Conservation (phyloP, 129 eudicot genomes). For the Flaveria bidentis region DNA sequence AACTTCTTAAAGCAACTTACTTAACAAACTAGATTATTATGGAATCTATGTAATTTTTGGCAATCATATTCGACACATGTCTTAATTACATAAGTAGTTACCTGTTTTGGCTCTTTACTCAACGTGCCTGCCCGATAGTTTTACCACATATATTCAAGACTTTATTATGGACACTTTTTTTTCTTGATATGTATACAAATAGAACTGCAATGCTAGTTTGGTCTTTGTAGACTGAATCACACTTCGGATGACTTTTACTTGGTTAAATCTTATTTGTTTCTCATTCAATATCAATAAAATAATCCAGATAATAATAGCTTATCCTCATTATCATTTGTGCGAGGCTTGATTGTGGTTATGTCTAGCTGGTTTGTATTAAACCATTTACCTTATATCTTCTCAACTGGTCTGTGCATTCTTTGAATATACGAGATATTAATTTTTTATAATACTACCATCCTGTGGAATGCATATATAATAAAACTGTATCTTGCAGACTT, state of each 20-base stretch:
- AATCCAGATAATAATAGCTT: conserved; percentile 11
- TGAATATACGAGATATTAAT: background rate
- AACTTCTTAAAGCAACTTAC: background rate
- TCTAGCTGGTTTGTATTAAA: background rate
- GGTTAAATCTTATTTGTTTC: background rate
- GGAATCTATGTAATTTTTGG: background rate
- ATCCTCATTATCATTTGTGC: conserved; percentile 8
- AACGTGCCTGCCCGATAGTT: background rate
- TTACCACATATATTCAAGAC: background rate
- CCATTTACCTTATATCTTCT: background rate
- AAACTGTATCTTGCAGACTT: conserved; percentile 4
- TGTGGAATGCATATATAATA: conserved; percentile 13
- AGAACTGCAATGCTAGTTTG: background rate
- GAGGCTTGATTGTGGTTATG: background rate
- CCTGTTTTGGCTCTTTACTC: background rate
- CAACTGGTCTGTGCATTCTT: background rate
- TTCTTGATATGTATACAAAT: background rate
- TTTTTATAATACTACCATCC: conserved; percentile 3
- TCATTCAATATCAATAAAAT: conserved; percentile 4
- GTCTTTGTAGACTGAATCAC: conserved; percentile 8
- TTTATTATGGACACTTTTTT: background rate
- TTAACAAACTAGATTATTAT: background rate
- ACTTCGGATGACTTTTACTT: background rate
- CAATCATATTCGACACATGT: background rate
- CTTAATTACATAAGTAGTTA: background rate